A percentile compares a stretch with the other conserved stretches of the same genome.
Conservation (phyloP, 345 rosid genomes). For the Litchi chinensis region DNA sequence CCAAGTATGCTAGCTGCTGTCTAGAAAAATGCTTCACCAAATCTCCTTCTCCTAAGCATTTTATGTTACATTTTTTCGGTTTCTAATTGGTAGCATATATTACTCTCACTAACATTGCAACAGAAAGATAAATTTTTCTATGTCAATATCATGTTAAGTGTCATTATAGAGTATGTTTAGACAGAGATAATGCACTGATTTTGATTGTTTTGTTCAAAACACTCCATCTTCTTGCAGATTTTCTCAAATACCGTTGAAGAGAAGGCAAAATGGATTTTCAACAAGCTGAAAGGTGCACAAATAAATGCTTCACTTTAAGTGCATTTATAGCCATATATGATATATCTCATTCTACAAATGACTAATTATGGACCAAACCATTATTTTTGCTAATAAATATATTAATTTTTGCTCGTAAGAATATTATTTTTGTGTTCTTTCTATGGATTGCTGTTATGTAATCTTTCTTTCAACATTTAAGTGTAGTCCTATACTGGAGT, state of each 20-base stretch:
- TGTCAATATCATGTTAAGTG: neutral
- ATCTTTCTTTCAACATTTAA: neutral
- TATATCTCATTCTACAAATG: neutral
- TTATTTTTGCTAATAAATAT: neutral
- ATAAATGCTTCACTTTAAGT: constrained; percentile 3
- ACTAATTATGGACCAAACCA: neutral
- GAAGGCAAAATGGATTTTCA: constrained; percentile 96
- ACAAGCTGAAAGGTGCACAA: constrained; percentile 82
- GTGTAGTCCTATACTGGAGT: too few species aligned
- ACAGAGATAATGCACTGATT: constrained; percentile 9
- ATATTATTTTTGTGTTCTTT: neutral
- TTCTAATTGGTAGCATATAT: neutral
- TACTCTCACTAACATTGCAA: neutral
- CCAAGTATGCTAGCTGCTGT: neutral
- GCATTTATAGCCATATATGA: neutral
- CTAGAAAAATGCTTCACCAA: neutral
- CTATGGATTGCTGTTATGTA: neutral
- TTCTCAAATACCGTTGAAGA: constrained; percentile 91
- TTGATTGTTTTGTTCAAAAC: neutral
- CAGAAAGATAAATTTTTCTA: neutral
- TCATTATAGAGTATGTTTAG: neutral
- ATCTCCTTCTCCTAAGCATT: neutral
- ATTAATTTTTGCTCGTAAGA: neutral
- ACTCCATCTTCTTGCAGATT: constrained; percentile 47
- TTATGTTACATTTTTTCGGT: neutral